Base-by-base conservation (phyloP, 108 stramenopile genomes). In the Discostella stelligeroides region DNA sequence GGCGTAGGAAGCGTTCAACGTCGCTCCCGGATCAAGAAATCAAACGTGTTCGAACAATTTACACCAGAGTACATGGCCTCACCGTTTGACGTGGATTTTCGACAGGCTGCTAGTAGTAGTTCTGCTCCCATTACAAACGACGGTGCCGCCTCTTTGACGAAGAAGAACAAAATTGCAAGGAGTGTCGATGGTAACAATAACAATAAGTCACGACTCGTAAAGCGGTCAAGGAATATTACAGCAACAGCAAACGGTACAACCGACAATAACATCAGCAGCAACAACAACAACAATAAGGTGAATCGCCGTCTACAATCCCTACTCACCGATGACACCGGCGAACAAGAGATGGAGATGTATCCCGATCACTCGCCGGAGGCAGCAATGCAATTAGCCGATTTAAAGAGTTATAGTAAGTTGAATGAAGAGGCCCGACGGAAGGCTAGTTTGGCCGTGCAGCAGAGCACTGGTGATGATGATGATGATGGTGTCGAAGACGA, bases 351-450 rank as follows among this genome's bases (percentile, higher is more conserved):
- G 41, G 62, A 63, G 30, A 28, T 50, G 11, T 48, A 69, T 28
- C 67, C 66, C 25, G 79, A 80, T 64, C 51, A 75, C 28, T 80
- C 79, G 17, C 73, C 68, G 17, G 73, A 80, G 68, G 79, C 79
- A 4, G 73, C 73, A 6, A 34, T 70, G 27, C 73, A 80, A 70
- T 12, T 80, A 15, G 79, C 79, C 1, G 73, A 80, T 57, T 61
- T 75, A 13, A 41, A 54, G 21, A 74, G 60, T 18, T 80, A 80
- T 56, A 40, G 29, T 15, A 74, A 69, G 27, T 38, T 80, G 51
- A 75, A 66, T 29, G 79, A 80, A 18, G 73, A 80, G 46, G 73
- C 79, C 0, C 40, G 68, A 30, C 58, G 79, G 23, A 80, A 80
- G 37, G 79, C 79, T 28, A 73, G 66, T 15, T 56, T 45, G 1